Evolutionary conservation across 148 eudicot genomes (phyloP), one percentile per base, ranked within the genome.

Genomic region (Arctostaphylos glauca): DNA sequence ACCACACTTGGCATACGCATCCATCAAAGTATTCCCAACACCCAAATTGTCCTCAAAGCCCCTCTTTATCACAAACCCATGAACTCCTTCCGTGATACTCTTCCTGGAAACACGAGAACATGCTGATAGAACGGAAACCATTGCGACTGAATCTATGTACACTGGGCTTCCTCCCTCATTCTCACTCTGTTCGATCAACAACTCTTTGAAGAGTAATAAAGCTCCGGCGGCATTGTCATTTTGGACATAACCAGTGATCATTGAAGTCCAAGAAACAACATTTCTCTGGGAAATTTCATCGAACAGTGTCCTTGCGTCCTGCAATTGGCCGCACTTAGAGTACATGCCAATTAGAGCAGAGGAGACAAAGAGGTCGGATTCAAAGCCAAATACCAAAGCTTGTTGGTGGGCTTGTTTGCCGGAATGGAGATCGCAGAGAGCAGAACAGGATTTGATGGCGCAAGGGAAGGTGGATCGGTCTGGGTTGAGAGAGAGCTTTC

Each of bases 1-100:
- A 46, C 92, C 93, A 19, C 91, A 91, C 86, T 92, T 92, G 16
- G 95, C 93, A 84, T 92, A 92, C 0, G 93, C 90, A 81, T 92
- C 95, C 54, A 92, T 82, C 86, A 92, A 85, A 25, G 92, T 89
- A 83, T 92, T 92, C 82, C 86, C 91, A 3, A 89, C 91, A 6
- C 86, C 88, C 81, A 82, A 58, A 84, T 68, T 80, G 54, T 50
- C 89, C 9, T 89, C 89, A 38, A 89, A 89, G 6, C 93, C 95
- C 72, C 84, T 74, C 74, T 91, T 92, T 19, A 90, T 81, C 21
- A 86, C 83, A 83, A 89, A 84, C 66, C 92, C 92, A 74, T 92
- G 93, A 85, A 92, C 78, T 59, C 83, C 92, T 78, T 80, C 87
- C 2, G 92, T 91, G 47, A 84, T 46, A 55, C 49, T 14, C 88